These are phyloP conservation scores for Mycena epipterygia DNA, from an alignment of 768 basidiomycete species.

Conservation along the genomic window DNA sequence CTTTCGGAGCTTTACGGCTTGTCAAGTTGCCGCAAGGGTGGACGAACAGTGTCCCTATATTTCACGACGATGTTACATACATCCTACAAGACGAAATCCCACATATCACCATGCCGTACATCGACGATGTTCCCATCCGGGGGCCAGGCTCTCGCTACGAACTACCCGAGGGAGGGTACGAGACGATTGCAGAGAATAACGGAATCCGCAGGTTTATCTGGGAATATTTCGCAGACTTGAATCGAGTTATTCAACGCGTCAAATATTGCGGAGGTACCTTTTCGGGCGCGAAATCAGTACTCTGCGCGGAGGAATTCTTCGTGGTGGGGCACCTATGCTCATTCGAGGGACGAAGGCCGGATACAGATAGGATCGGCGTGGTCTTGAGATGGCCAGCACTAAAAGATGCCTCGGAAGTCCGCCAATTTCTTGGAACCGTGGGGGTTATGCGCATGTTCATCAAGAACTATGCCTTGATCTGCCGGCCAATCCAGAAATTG, in stretches of 20 bases:
- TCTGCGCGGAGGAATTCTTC: slow-evolving; percentile 48
- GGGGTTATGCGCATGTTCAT: slow-evolving; percentile 36
- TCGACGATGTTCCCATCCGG: slow-evolving; percentile 47
- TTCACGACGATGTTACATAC: slow-evolving; percentile 44
- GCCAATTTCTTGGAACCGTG: slow-evolving; percentile 47
- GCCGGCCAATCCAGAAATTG: slow-evolving; percentile 30
- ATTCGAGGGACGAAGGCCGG: slow-evolving; percentile 45
- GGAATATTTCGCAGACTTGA: slow-evolving; percentile 29
- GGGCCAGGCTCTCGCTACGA: slow-evolving; percentile 41
- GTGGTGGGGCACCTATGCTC: slow-evolving; percentile 54
- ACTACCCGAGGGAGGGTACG: slow-evolving; percentile 29
- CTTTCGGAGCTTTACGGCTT: slow-evolving; percentile 37
- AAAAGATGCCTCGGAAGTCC: slow-evolving; percentile 31
- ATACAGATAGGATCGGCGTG: slow-evolving; percentile 42
- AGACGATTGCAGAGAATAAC: slow-evolving; percentile 39
- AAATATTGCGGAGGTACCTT: slow-evolving; percentile 38
- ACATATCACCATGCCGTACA: slow-evolving; percentile 39
- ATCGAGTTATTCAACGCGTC: slow-evolving; percentile 16
- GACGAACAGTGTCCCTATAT: too few species aligned
- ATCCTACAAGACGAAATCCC: slow-evolving; percentile 46
- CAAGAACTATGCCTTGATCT: slow-evolving; percentile 35
- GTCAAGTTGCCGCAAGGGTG: slow-evolving; percentile 46
- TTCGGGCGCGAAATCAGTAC: slow-evolving; percentile 42
- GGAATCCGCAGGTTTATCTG: slow-evolving; percentile 37
- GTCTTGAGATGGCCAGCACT: slow-evolving; percentile 39